These are phyloP conservation scores for Rasamsonia emersonii DNA, from an alignment of 2,329 filamentous ascomycete species.

Conservation along the genomic window DNA sequence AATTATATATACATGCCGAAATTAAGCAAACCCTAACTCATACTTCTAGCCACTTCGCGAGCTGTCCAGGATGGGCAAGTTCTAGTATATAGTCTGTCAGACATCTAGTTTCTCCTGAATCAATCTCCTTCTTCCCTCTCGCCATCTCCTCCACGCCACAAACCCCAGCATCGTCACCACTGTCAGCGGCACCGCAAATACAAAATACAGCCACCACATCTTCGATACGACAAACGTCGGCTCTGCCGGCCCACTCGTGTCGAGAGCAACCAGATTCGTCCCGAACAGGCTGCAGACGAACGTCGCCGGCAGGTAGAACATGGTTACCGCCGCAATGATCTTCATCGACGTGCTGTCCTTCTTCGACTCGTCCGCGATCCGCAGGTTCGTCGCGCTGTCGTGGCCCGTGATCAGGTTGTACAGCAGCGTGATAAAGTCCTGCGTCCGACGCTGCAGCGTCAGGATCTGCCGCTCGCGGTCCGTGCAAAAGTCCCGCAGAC, in stretches of 20 bases:
- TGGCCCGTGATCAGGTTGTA: conserved; percentile 16
- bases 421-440: conserved; percentile 13
- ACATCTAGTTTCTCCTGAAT: no score
- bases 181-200: conserved; percentile 12
- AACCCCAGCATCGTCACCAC: conserved; percentile 10
- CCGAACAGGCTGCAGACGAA: conserved; percentile 17
- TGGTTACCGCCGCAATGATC: conserved; percentile 15
- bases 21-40: no score
- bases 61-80: no score
- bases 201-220: conserved; percentile 13
- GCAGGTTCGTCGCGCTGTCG: conserved; percentile 14
- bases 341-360: conserved; percentile 18
- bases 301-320: conserved; percentile 15
- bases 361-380: conserved; percentile 12
- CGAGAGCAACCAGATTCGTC: conserved; percentile 12
- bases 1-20: no score
- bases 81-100: no score
- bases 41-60: no score
- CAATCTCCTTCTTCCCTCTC: conserved; percentile 4
- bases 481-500: conserved; percentile 10
- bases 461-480: conserved; percentile 12
- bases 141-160: conserved; percentile 10
- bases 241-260: conserved; percentile 8
- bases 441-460: conserved; percentile 11
- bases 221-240: conserved; percentile 11